Conservation (phyloP, 257 asterid genomes). For the Plantago major region DNA sequence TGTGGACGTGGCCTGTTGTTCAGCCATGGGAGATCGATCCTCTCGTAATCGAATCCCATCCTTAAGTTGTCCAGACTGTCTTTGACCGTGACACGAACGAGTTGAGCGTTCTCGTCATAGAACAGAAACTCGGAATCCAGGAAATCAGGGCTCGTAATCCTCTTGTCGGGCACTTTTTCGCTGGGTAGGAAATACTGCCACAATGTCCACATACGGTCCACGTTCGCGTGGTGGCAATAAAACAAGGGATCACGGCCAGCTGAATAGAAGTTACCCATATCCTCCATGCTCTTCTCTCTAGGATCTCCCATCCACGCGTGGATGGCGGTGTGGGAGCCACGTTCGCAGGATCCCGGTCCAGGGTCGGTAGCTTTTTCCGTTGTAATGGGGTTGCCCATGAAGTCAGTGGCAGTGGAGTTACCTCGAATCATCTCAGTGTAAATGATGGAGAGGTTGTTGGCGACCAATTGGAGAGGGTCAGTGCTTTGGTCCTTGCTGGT, state of each 20-base stretch:
- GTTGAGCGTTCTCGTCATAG: background rate
- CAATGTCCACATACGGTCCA: background rate
- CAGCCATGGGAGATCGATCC: background rate
- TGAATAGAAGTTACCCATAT: constrained; percentile 1
- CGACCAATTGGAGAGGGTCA: background rate
- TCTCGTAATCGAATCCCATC: constrained; percentile 18
- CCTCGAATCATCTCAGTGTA: constrained; percentile 23
- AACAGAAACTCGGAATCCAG: background rate
- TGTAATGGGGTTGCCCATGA: constrained; percentile 16
- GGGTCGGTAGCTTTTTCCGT: constrained; percentile 2
- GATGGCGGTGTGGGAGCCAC: constrained; percentile 18
- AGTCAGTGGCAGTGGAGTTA: background rate
- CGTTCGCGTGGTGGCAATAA: background rate
- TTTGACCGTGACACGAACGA: background rate
- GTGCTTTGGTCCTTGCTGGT: background rate
- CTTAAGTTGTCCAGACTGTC: background rate
- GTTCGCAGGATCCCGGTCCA: constrained; percentile 21
- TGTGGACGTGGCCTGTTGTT: background rate
- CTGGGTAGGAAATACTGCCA: background rate
- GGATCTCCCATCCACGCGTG: constrained; percentile 22
- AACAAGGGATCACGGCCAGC: constrained; percentile 18
- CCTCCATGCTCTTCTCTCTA: background rate
- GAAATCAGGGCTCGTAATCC: background rate
- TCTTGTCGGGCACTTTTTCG: background rate
- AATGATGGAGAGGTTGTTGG: constrained; percentile 16